Evolutionary conservation across 2,329 filamentous ascomycete species (phyloP).

Genomic region (Cercospora sp.): DNA sequence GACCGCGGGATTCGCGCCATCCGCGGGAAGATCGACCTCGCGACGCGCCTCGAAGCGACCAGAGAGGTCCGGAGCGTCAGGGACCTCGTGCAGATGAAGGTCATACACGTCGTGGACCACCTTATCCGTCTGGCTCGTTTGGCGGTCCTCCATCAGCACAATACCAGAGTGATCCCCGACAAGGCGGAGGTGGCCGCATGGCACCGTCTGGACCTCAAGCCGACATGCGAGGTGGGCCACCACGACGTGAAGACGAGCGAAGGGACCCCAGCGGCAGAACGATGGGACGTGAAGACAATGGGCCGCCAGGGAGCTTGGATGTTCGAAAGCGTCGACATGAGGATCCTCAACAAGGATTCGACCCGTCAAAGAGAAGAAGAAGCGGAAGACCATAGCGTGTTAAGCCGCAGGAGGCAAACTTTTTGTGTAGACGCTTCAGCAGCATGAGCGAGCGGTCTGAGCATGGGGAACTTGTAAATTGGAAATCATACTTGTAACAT

Average conservation of each 20-base stretch:
- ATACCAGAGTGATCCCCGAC: constrained; percentile 27
- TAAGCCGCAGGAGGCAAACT: background rate
- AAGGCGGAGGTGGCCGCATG: constrained; percentile 23
- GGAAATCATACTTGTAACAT: constrained; percentile 2
- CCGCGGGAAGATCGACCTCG: constrained; percentile 25
- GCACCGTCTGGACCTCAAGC: constrained; percentile 17
- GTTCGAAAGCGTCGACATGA: constrained; percentile 36
- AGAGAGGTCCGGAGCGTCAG: constrained; percentile 11
- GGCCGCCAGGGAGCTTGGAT: constrained; percentile 16
- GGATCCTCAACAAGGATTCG: constrained; percentile 28
- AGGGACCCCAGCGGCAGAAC: constrained; percentile 22
- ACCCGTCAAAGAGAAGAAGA: constrained; percentile 30
- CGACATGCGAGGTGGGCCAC: constrained; percentile 26
- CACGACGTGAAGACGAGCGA: constrained; percentile 28
- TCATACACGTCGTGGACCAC: constrained; percentile 22
- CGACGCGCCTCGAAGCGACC: constrained; percentile 19
- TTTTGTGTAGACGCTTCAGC: background rate
- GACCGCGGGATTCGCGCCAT: constrained; percentile 31
- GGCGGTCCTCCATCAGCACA: constrained; percentile 19
- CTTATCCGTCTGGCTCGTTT: constrained; percentile 19
- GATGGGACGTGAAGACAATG: constrained; percentile 22
- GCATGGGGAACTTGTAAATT: background rate
- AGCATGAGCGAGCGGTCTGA: background rate
- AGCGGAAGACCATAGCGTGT: constrained; percentile 22
- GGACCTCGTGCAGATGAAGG: constrained; percentile 21